Evolutionary conservation across 352 stramenopile genomes (phyloP).

Genomic region (Globisporangium echinulatum): DNA sequence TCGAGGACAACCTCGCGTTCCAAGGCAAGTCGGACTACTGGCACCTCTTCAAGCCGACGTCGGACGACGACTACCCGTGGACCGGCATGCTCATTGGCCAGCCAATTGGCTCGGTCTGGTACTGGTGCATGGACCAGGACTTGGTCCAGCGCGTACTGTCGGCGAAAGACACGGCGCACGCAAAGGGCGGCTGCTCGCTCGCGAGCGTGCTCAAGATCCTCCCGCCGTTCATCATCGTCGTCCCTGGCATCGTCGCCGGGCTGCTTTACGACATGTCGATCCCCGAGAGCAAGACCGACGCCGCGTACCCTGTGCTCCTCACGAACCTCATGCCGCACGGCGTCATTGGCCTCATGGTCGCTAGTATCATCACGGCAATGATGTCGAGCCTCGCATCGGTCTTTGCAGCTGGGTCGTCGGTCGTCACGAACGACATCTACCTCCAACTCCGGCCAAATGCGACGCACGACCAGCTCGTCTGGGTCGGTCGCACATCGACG

Average conservation of each 20-base stretch:
- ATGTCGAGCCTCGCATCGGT: conserved; percentile 66
- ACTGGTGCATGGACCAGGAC: conserved; percentile 74
- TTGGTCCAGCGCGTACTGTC: conserved; percentile 63
- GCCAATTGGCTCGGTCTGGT: conserved; percentile 55
- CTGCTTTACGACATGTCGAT: conserved; percentile 58
- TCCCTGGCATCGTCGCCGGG: conserved; percentile 52
- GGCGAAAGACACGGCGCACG: conserved; percentile 57
- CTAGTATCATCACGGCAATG: conserved; percentile 66
- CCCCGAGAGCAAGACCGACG: conserved; percentile 41
- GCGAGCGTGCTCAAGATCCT: conserved; percentile 60
- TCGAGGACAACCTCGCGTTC: conserved; percentile 36
- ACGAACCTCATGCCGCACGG: conserved; percentile 64
- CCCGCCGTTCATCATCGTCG: conserved; percentile 61
- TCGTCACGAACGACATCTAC: conserved; percentile 66
- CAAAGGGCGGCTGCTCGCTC: conserved; percentile 45
- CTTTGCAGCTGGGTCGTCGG: conserved; percentile 51
- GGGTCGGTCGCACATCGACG: conserved; percentile 46
- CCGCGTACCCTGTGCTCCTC: conserved; percentile 58
- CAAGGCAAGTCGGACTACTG: conserved; percentile 38
- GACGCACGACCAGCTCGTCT: conserved; percentile 52
- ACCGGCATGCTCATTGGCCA: conserved; percentile 66
- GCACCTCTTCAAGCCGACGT: conserved; percentile 45
- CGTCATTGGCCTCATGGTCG: conserved; percentile 56
- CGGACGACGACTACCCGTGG: conserved; percentile 58
- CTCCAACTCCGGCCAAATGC: conserved; percentile 41